Percentiles rank a stretch among this genome's conserved stretches.
Evolutionary conservation across 2,329 filamentous ascomycete species (phyloP).

Genomic region (Lojkania enalia): DNA sequence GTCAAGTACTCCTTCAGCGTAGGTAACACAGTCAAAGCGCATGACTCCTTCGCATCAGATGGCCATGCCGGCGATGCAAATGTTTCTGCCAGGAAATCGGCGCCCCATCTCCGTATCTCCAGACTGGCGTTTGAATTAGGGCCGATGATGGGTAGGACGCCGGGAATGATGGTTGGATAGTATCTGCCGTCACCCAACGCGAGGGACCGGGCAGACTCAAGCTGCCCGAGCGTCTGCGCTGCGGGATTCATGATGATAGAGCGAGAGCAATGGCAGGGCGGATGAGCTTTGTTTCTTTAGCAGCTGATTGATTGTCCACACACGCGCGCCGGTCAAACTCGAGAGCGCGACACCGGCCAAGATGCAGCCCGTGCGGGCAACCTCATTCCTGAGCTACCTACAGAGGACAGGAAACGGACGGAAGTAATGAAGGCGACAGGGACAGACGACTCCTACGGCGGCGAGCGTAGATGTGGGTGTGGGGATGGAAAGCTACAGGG

Average conservation of each 20-base stretch:
- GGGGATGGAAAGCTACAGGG: conserved; percentile 1
- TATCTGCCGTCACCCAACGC: conserved; percentile 84
- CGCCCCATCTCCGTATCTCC: conserved; percentile 91
- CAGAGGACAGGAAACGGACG: background rate
- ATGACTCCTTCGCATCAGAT: conserved; percentile 75
- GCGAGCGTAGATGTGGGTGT: background rate
- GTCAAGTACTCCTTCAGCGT: conserved; percentile 61
- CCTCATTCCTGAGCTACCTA: conserved; percentile 30
- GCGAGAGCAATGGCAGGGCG: conserved; percentile 19
- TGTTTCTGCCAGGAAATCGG: conserved; percentile 92
- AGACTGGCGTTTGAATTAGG: conserved; percentile 65
- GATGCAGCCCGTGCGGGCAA: conserved; percentile 18
- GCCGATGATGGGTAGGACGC: conserved; percentile 88
- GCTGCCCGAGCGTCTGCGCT: conserved; percentile 66
- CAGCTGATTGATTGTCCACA: conserved; percentile 31
- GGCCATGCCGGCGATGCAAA: conserved; percentile 89
- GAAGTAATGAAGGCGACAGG: too few relatives aligned
- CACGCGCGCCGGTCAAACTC: conserved; percentile 35
- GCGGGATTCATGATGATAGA: conserved; percentile 28
- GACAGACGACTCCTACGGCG: too few relatives aligned
- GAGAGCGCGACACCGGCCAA: conserved; percentile 35
- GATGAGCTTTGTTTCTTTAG: conserved; percentile 29
- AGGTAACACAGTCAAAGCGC: conserved; percentile 76
- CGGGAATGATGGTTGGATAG: conserved; percentile 89
- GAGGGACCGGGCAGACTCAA: conserved; percentile 86